These are phyloP conservation scores for Ophiostoma sp. DNA, from an alignment of 2,329 filamentous ascomycete genomes.

Conservation along the genomic window DNA sequence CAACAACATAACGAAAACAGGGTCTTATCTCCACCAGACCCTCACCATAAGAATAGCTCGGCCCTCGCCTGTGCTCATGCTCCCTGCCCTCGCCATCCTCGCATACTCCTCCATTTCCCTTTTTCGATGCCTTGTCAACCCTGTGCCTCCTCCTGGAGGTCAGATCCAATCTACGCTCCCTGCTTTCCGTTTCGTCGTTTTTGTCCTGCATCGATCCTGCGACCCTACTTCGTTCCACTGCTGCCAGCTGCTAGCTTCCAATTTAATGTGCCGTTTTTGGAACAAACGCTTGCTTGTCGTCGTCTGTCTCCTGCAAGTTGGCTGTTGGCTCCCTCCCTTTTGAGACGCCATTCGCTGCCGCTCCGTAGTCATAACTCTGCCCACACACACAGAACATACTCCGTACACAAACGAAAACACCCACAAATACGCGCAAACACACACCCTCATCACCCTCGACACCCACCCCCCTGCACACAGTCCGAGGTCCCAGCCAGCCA, in stretches of 20 bases:
- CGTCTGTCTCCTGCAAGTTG: neutral
- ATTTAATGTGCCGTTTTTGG: constrained; percentile 11
- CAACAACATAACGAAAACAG: neutral
- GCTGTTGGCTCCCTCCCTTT: constrained; percentile 10
- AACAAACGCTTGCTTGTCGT: neutral
- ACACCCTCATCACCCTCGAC: neutral
- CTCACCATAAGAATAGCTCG: constrained; percentile 1
- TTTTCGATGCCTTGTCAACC: neutral
- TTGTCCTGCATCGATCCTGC: neutral
- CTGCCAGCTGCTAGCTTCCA: neutral
- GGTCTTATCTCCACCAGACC: constrained; percentile 19
- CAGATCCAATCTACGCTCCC: constrained; percentile 14
- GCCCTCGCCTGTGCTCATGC: neutral
- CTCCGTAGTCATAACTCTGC: neutral
- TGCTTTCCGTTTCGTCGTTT: constrained; percentile 10
- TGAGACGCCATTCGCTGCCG: neutral
- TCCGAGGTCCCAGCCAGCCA: constrained; percentile 6
- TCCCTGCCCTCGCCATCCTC: neutral
- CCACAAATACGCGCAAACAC: neutral
- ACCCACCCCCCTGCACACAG: neutral
- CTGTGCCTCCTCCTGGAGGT: constrained; percentile 9
- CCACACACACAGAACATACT: constrained; percentile 1
- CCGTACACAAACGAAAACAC: neutral
- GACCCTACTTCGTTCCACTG: neutral
- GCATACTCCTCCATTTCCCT: neutral